Evolutionary conservation across 75 land plant species (phyloP).

Genomic region (Chamaecyparis obtusa): DNA sequence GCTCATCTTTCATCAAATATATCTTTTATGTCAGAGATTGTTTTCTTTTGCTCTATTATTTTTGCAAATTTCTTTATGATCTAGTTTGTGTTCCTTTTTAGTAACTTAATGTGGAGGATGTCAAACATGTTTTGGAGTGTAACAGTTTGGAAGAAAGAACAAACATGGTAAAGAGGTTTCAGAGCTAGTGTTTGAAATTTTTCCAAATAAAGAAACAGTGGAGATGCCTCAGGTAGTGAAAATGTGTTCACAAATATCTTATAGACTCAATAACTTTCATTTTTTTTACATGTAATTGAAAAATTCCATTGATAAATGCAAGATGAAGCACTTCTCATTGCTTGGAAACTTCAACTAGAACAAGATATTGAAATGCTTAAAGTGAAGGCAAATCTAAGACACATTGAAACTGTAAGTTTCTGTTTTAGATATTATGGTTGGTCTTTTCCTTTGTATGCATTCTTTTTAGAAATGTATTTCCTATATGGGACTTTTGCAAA

Average conservation of each 20-base stretch:
- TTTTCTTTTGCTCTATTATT: background rate
- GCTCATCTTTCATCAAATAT: background rate
- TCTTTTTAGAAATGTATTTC: background rate
- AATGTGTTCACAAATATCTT: background rate
- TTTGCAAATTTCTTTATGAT: background rate
- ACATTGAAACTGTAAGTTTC: slow-evolving; percentile 56
- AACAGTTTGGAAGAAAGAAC: slow-evolving; percentile 50
- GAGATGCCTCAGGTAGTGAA: slow-evolving; percentile 67
- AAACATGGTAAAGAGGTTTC: slow-evolving; percentile 61
- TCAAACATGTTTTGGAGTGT: background rate
- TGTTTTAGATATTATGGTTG: background rate
- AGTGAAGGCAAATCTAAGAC: slow-evolving; percentile 49
- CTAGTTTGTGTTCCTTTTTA: background rate
- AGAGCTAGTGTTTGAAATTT: slow-evolving; percentile 49
- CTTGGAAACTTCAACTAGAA: slow-evolving; percentile 73
- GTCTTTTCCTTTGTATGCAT: slow-evolving; percentile 1
- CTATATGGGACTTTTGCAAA: background rate
- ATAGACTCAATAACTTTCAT: background rate
- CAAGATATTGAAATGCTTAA: slow-evolving; percentile 67
- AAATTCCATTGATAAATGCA: slow-evolving; percentile 14
- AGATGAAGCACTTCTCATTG: slow-evolving; percentile 60
- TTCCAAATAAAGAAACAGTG: slow-evolving; percentile 72
- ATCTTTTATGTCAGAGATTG: background rate
- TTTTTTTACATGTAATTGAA: background rate
- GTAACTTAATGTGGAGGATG: background rate